Evolutionary conservation across 2,329 filamentous ascomycete species (phyloP).

Genomic region (Orbilia blumenaviensis): DNA sequence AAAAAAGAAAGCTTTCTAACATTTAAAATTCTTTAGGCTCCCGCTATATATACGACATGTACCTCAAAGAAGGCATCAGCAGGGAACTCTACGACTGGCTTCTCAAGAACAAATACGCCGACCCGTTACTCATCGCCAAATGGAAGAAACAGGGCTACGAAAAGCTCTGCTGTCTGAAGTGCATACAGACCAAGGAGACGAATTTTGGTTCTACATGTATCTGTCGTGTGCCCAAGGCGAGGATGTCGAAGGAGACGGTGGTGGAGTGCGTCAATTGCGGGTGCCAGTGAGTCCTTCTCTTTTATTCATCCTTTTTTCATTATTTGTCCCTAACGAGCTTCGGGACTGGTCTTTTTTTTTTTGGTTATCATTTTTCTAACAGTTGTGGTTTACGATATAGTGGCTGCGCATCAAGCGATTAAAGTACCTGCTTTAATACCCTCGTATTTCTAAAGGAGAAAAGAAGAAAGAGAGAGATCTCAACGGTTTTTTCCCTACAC

Average conservation of each 20-base stretch:
- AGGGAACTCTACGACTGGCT: slow-evolving; percentile 94
- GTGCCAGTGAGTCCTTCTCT: slow-evolving; percentile 67
- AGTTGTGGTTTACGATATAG: slow-evolving; percentile 15
- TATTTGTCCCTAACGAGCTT: too few relatives aligned
- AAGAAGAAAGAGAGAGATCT: background rate
- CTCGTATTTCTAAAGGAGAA: background rate
- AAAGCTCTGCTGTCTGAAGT: slow-evolving; percentile 94
- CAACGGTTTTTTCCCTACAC: too few relatives aligned
- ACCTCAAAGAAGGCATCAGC: slow-evolving; percentile 94
- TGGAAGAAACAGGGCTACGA: slow-evolving; percentile 99
- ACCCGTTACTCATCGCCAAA: slow-evolving; percentile 94
- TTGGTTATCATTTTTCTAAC: background rate
- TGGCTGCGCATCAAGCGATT: slow-evolving; percentile 42
- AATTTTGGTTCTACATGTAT: slow-evolving; percentile 99
- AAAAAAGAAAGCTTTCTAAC: background rate
- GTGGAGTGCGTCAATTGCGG: slow-evolving; percentile 96
- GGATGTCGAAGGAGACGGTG: slow-evolving; percentile 83
- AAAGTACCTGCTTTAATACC: background rate
- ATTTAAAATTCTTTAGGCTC: slow-evolving; percentile 63
- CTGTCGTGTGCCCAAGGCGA: slow-evolving; percentile 87
- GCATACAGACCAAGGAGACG: slow-evolving; percentile 99
- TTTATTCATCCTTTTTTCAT: background rate
- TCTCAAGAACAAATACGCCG: slow-evolving; percentile 94
- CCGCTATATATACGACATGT: slow-evolving; percentile 95
- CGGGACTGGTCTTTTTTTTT: too few relatives aligned